Evolutionary conservation across 768 basidiomycete species (phyloP).

Genomic region (Cubamyces sp.): DNA sequence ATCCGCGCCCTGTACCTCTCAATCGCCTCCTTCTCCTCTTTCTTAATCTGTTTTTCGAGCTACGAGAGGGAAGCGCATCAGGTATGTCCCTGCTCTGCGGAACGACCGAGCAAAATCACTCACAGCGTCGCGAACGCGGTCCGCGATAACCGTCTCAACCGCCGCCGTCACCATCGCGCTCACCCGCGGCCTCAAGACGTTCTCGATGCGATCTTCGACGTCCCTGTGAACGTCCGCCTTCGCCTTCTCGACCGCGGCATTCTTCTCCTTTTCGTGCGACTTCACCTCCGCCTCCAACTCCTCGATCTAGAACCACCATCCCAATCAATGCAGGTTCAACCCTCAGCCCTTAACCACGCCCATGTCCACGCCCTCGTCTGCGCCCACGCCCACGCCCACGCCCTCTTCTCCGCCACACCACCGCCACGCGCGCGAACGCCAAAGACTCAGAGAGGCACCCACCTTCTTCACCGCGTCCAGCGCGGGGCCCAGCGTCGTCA

Average conservation of each 20-base stretch:
- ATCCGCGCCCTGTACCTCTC: constrained; percentile 48
- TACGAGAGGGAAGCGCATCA: not conserved
- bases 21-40: constrained; percentile 36
- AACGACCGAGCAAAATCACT: constrained; percentile 5
- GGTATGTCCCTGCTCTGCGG: too few relatives aligned
- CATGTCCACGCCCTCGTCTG: too few relatives aligned
- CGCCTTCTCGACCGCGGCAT: constrained; percentile 42
- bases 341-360: constrained; percentile 13
- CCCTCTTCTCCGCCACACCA: too few relatives aligned
- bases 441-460: constrained; percentile 24
- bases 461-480: constrained; percentile 51
- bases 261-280: constrained; percentile 44
- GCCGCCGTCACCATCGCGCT: constrained; percentile 40
- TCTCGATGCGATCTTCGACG: constrained; percentile 47
- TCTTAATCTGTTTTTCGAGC: constrained; percentile 1
- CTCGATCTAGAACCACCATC: constrained; percentile 42
- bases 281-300: constrained; percentile 43
- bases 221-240: constrained; percentile 40
- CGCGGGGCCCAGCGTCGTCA: constrained; percentile 49
- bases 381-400: too few relatives aligned
- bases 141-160: constrained; percentile 43
- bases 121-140: constrained; percentile 49
- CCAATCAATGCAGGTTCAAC: not conserved
- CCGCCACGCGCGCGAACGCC: too few relatives aligned
- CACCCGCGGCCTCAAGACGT: constrained; percentile 44